Conservation (phyloP, 768 basidiomycete genomes). For the Leccinum obscurum region DNA sequence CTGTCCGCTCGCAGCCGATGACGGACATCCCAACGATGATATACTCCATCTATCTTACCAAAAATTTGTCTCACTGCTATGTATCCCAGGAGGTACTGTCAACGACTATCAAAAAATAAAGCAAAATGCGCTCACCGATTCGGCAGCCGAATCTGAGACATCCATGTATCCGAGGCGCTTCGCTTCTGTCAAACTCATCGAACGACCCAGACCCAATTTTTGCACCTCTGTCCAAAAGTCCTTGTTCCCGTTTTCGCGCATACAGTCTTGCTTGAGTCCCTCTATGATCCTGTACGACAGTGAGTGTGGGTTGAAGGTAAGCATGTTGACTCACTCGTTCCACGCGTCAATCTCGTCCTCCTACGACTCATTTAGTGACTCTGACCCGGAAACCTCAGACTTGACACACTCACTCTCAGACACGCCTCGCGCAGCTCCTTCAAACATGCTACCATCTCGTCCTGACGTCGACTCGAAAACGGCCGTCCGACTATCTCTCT, state of each 20-base stretch:
- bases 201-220: constrained; percentile 51
- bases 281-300: constrained; percentile 53
- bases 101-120: neutral
- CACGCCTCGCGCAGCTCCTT: constrained; percentile 63
- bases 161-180: constrained; percentile 53
- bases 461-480: constrained; percentile 65
- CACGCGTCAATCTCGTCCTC: constrained; percentile 84
- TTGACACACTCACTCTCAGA: constrained; percentile 47
- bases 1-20: neutral
- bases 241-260: constrained; percentile 54
- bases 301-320: neutral
- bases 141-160: constrained; percentile 54
- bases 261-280: constrained; percentile 57
- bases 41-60: neutral
- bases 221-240: constrained; percentile 67
- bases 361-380: constrained; percentile 32
- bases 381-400: neutral
- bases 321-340: constrained; percentile 53
- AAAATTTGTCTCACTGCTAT: constrained; percentile 11
- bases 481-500: constrained; percentile 67
- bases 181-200: constrained; percentile 69
- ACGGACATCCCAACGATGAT: neutral
- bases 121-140: constrained; percentile 43
- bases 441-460: constrained; percentile 77
- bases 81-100: constrained; percentile 24